Conservation (phyloP, 441 rosid species). For the Populus tomentosa region DNA sequence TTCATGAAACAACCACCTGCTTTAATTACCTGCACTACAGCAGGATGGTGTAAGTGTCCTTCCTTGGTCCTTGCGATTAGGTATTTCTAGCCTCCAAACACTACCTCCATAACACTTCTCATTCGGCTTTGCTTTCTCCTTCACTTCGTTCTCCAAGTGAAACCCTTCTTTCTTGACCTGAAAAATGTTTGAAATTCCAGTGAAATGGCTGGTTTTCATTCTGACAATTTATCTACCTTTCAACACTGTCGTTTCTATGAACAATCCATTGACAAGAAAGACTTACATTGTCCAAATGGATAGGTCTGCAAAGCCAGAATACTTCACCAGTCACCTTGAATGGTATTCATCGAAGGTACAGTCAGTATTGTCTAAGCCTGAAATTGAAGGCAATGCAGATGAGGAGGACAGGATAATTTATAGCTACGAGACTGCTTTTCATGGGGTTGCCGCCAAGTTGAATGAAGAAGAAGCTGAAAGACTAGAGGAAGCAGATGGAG, state of each 20-base stretch:
- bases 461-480: too few species aligned
- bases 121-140: neutral
- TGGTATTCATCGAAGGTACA: constrained; percentile 74
- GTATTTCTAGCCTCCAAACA: constrained; percentile 19
- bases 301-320: constrained; percentile 63
- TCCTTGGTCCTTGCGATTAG: neutral
- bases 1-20: constrained; percentile 34
- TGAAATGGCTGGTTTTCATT: constrained; percentile 41
- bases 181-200: constrained; percentile 33
- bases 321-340: constrained; percentile 49
- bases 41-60: constrained; percentile 7
- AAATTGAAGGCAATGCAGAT: constrained; percentile 24
- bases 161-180: neutral
- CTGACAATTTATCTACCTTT: constrained; percentile 27
- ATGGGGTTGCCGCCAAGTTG: too few species aligned
- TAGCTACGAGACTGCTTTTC: too few species aligned
- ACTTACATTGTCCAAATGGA: constrained; percentile 87
- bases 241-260: constrained; percentile 25
- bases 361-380: constrained; percentile 35
- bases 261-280: constrained; percentile 27
- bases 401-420: too few species aligned
- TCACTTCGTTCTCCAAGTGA: neutral
- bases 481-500: too few species aligned
- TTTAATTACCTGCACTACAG: constrained; percentile 24
- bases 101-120: constrained; percentile 1